Percentiles rank a stretch among this genome's conserved stretches.
Evolutionary conservation across 805 yeast genomes (phyloP).

Genomic region (Candida piceae): DNA sequence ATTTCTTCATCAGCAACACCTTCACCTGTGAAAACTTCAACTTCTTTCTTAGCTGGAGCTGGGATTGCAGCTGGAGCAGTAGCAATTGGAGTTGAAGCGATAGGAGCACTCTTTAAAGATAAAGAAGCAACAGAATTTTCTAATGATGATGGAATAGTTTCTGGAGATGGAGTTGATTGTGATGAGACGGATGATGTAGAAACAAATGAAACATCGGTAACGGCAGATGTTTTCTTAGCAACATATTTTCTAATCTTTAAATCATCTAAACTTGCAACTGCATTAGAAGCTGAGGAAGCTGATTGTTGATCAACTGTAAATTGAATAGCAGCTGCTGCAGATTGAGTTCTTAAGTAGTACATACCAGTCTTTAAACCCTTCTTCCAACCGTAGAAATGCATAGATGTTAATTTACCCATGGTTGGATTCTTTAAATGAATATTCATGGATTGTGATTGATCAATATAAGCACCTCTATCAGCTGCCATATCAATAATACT

Average conservation of each 20-base stretch:
- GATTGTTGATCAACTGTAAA: slow-evolving; percentile 66
- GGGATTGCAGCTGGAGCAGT: slow-evolving; percentile 8
- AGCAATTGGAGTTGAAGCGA: slow-evolving; percentile 3
- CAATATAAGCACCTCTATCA: slow-evolving; percentile 74
- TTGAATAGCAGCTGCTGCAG: slow-evolving; percentile 97
- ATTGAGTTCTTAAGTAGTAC: slow-evolving; percentile 97
- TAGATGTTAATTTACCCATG: slow-evolving; percentile 94
- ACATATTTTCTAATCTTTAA: slow-evolving; percentile 32
- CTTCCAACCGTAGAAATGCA: slow-evolving; percentile 99
- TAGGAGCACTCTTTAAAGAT: slow-evolving; percentile 27
- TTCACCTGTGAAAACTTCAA: slow-evolving; percentile 14
- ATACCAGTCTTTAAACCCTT: slow-evolving; percentile 98
- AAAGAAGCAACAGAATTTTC: slow-evolving; percentile 45
- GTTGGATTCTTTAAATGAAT: slow-evolving; percentile 90
- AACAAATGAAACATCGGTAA: slow-evolving; percentile 25
- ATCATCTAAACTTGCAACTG: slow-evolving; percentile 25
- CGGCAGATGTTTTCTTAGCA: slow-evolving; percentile 25
- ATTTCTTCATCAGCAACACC: slow-evolving; percentile 43
- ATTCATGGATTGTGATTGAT: slow-evolving; percentile 92
- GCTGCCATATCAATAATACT: slow-evolving; percentile 61
- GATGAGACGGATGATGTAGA: slow-evolving; percentile 32
- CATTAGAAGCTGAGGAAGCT: slow-evolving; percentile 26
- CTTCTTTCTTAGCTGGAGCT: slow-evolving; percentile 11
- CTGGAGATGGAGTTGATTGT: slow-evolving; percentile 43
- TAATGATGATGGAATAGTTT: slow-evolving; percentile 34